Conservation (phyloP, 1,139 yeast species). For the Komagataea norvegica region DNA sequence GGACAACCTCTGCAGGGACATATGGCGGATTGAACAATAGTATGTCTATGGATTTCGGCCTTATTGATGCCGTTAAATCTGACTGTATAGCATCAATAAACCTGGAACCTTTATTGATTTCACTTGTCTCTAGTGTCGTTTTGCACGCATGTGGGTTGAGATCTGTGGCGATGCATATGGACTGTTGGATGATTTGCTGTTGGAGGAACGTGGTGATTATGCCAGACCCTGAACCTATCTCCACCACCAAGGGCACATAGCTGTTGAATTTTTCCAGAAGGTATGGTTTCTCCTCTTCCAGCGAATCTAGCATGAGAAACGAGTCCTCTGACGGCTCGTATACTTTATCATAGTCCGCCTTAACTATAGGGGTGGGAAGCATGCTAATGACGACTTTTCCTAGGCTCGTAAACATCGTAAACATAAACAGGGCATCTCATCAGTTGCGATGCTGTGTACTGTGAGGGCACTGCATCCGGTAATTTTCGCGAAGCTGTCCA, state of each 20-base stretch:
- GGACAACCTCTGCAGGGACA: conserved; percentile 79
- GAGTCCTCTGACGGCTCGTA: conserved; percentile 96
- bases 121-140: conserved; percentile 48
- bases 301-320: conserved; percentile 70
- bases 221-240: conserved; percentile 91
- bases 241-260: conserved; percentile 57
- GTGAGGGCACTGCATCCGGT: no score
- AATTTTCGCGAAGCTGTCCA: conserved; percentile 5
- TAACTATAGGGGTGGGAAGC: conserved; percentile 52
- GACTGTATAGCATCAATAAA: conserved; percentile 55
- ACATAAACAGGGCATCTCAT: no score
- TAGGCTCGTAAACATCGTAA: no score
- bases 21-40: conserved; percentile 92
- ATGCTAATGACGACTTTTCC: conserved; percentile 27
- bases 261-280: conserved; percentile 32
- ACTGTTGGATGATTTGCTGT: conserved; percentile 44
- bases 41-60: conserved; percentile 52
- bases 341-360: conserved; percentile 49
- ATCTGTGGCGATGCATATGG: conserved; percentile 65
- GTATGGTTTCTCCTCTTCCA: conserved; percentile 52
- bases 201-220: conserved; percentile 73
- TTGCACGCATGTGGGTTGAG: conserved; percentile 72
- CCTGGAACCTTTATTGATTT: conserved; percentile 38
- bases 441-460: no score
- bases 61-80: conserved; percentile 49